Evolutionary conservation across 1,284 basidiomycete genomes (phyloP).

Genomic region (Trametes polyzona): DNA sequence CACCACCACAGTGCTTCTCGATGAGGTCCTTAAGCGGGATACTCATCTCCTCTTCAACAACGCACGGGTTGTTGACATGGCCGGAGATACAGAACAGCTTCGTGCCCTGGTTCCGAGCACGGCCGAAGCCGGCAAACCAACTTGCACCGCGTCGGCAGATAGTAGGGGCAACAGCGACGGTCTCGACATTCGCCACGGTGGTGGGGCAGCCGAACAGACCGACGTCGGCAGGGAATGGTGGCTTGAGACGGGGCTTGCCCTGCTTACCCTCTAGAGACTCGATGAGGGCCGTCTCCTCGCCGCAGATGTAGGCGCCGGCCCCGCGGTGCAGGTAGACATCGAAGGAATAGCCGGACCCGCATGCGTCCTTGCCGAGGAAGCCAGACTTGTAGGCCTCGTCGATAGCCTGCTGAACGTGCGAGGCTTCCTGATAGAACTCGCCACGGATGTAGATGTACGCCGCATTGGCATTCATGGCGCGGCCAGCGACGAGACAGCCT

Average conservation of each 20-base stretch:
- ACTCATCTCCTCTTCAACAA: slow-evolving; percentile 99
- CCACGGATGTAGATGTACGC: slow-evolving; percentile 99
- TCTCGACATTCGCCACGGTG: slow-evolving; percentile 98
- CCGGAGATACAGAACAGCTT: slow-evolving; percentile 97
- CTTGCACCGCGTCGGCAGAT: slow-evolving; percentile 89
- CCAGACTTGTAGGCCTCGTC: slow-evolving; percentile 93
- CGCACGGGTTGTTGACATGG: slow-evolving; percentile 98
- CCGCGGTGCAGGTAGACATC: slow-evolving; percentile 98
- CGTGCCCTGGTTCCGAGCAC: slow-evolving; percentile 93
- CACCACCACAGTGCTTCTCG: slow-evolving; percentile 96
- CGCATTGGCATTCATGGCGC: slow-evolving; percentile 96
- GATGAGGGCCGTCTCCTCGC: slow-evolving; percentile 98
- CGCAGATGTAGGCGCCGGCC: slow-evolving; percentile 98
- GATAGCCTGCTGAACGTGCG: slow-evolving; percentile 93
- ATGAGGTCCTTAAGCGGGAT: slow-evolving; percentile 94
- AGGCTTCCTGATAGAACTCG: slow-evolving; percentile 96
- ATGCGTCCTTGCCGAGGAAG: slow-evolving; percentile 92
- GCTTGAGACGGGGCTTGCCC: slow-evolving; percentile 97
- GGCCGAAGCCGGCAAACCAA: slow-evolving; percentile 96
- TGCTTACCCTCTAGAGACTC: slow-evolving; percentile 98
- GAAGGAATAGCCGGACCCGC: slow-evolving; percentile 91
- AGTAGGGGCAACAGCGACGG: slow-evolving; percentile 95
- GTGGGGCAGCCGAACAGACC: slow-evolving; percentile 97
- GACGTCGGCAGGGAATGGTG: slow-evolving; percentile 99
- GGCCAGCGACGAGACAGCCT: slow-evolving; percentile 97